Base-by-base conservation (phyloP, 2,329 filamentous ascomycete species). In the Trichoderma sp. region DNA sequence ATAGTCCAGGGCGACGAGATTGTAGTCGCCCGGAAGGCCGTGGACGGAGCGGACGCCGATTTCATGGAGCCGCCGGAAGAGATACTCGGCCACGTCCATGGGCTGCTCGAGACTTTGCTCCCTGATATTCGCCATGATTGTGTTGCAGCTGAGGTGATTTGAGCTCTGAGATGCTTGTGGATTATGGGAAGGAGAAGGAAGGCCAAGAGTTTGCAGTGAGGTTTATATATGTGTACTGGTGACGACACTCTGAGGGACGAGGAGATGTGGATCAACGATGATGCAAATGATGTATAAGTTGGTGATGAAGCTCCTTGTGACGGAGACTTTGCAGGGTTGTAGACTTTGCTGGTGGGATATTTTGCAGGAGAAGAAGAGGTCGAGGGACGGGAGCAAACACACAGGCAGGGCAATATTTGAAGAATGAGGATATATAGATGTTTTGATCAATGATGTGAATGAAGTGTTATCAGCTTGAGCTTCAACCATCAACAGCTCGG, bases 1-100 rank as follows among this genome's bases (percentile, higher is more conserved):
- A 74, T 89, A 90, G 74, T 91, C 89, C 26, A 91, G 81, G 9
- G 88, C 82, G 17, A 85, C 81, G 56, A 92, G 81, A 73, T 92
- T 92, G 78, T 89, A 92, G 76, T 92, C 90, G 19, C 87, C 88
- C 3, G 89, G 88, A n/a, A 91, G 77, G 52, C 88, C 88, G 70
- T 90, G 88, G 63, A 91, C 79, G 12, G 87, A 89, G 61, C 83
- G 80, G 39, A 90, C 82, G 34, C 88, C 88, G 43, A 90, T 76
- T 73, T 91, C 83, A 68, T 84, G 79, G 15, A 91, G 80, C 63
- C 89, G 81, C 52, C 79, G 83, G 74, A 90, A 90, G 71, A 91
- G 82, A 71, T 91, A 91, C 72, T 90, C 85, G 64, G 86, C 86
- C 60, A 90, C 84, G 67, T 88, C 84, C 30, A 85, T 73, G 45